These are phyloP conservation scores for Piromyces sp. DNA, from an alignment of 192 early-diverging fungal species.

Conservation along the genomic window DNA sequence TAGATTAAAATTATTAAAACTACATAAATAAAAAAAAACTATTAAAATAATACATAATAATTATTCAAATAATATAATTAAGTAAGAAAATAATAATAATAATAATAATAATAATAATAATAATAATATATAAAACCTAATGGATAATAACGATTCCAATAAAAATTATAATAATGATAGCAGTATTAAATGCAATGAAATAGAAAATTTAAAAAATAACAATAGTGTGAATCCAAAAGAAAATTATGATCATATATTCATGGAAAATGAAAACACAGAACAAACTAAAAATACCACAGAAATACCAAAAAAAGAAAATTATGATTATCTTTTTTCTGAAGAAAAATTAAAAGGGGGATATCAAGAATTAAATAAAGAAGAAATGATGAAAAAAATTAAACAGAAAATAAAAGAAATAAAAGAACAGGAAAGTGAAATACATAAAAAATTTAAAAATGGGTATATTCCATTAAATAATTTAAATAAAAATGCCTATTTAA, in stretches of 20 bases:
- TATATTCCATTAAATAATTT: background rate
- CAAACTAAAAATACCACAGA: background rate
- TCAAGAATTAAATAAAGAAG: background rate
- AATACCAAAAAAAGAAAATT: background rate
- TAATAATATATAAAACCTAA: no score
- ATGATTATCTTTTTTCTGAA: background rate
- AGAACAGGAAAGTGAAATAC: background rate
- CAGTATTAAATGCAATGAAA: no score
- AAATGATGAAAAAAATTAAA: background rate
- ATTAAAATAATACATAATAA: no score
- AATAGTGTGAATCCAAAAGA: no score
- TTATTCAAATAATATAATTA: no score
- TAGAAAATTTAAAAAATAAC: no score
- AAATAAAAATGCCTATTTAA: background rate
- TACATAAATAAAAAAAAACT: no score
- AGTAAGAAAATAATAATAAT: no score
- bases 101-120: no score
- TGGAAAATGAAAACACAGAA: background rate
- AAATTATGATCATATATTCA: background rate
- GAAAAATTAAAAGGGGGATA: background rate
- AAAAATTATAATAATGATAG: no score
- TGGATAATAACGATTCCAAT: no score
- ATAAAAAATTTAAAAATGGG: background rate
- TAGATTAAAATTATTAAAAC: no score
- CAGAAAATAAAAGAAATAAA: background rate